These are phyloP conservation scores for Pezicula rhizophila DNA, from an alignment of 2,329 filamentous ascomycete genomes.

Conservation along the genomic window DNA sequence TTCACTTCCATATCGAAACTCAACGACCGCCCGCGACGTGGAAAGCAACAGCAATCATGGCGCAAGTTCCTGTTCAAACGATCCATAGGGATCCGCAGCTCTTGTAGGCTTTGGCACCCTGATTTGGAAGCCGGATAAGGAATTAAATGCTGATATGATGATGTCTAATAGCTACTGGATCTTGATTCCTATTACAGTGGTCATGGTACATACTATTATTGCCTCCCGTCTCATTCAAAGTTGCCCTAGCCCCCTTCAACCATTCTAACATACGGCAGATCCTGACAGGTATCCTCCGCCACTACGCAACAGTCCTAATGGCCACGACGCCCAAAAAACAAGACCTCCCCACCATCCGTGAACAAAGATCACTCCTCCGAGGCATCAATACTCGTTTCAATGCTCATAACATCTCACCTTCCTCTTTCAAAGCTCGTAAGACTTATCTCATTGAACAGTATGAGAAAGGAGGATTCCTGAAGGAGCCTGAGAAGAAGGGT, in stretches of 20 bases:
- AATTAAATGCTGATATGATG: conserved; percentile 19
- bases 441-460: conserved; percentile 76
- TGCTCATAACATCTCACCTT: conserved; percentile 69
- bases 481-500: conserved; percentile 78
- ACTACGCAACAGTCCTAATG: conserved; percentile 93
- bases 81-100: conserved; percentile 98
- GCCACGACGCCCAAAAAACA: conserved; percentile 77
- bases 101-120: conserved; percentile 59
- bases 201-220: conserved; percentile 69
- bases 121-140: conserved; percentile 4
- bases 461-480: conserved; percentile 81
- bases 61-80: conserved; percentile 80
- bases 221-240: background rate
- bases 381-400: conserved; percentile 82
- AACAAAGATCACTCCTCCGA: conserved; percentile 78
- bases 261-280: conserved; percentile 45
- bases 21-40: conserved; percentile 1
- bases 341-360: conserved; percentile 68
- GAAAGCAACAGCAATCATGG: conserved; percentile 52
- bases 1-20: conserved; percentile 2
- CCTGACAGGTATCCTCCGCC: conserved; percentile 87
- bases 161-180: conserved; percentile 84
- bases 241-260: background rate
- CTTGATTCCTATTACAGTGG: conserved; percentile 89
- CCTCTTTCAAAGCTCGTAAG: conserved; percentile 75